A percentile compares a stretch with the other conserved stretches of the same genome.
Conservation (phyloP, 768 basidiomycete genomes). For the Pulveroboletus sp. region DNA sequence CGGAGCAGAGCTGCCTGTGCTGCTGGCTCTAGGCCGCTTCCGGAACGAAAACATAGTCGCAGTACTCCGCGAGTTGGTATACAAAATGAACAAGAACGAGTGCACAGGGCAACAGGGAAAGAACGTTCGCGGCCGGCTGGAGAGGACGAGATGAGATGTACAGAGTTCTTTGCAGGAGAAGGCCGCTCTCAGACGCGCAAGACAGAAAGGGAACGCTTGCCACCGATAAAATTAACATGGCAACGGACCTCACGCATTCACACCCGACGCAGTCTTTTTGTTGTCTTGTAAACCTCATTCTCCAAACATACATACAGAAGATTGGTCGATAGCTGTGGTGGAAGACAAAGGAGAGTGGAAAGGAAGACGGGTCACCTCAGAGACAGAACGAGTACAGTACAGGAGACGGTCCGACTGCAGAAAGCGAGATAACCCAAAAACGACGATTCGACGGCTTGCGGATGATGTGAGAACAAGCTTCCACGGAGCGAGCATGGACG, state of each 20-base stretch:
- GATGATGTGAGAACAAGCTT: slow-evolving; percentile 23
- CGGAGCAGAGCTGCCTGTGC: slow-evolving; percentile 35
- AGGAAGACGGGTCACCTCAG: slow-evolving; percentile 9
- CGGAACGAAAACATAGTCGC: slow-evolving; percentile 68
- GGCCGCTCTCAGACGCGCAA: slow-evolving; percentile 7
- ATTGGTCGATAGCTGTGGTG: slow-evolving; percentile 25
- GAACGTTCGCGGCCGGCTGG: slow-evolving; percentile 18
- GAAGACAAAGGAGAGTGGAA: slow-evolving; percentile 12
- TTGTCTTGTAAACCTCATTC: slow-evolving; percentile 15
- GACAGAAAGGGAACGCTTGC: slow-evolving; percentile 9
- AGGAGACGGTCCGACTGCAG: slow-evolving; percentile 32
- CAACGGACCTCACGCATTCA: slow-evolving; percentile 17
- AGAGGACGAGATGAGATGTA: slow-evolving; percentile 12
- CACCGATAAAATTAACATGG: slow-evolving; percentile 17
- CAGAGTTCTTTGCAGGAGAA: slow-evolving; percentile 16
- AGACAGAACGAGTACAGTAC: slow-evolving; percentile 30
- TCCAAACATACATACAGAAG: slow-evolving; percentile 32
- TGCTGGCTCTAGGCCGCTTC: slow-evolving; percentile 52
- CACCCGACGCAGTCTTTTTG: neutral
- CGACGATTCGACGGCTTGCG: slow-evolving; percentile 29
- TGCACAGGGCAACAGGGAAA: slow-evolving; percentile 22
- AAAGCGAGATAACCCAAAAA: slow-evolving; percentile 32
- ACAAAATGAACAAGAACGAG: slow-evolving; percentile 22
- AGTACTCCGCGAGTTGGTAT: slow-evolving; percentile 13
- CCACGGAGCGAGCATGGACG: slow-evolving; percentile 25